A percentile compares a stretch with the other conserved stretches of the same genome.
phyloP scores from a whole-genome alignment of 139 green algal species.

The Closterium sp. region DNA sequence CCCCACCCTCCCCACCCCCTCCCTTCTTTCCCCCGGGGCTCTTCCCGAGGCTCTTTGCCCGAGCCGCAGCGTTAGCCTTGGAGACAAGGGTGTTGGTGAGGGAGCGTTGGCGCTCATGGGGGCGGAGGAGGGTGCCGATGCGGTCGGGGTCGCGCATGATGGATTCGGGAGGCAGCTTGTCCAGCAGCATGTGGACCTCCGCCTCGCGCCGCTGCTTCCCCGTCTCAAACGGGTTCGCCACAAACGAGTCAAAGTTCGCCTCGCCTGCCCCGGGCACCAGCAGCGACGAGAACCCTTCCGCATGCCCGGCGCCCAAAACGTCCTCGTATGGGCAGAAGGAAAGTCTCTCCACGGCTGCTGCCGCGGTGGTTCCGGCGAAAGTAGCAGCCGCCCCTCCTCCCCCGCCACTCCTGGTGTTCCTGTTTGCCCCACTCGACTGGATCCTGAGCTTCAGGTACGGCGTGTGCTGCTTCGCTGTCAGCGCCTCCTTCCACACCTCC shows the following conservation, averaged over 20 bases:
- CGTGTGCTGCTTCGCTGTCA: slow-evolving; percentile 71
- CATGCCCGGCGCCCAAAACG: slow-evolving; percentile 79
- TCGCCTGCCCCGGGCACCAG: slow-evolving; percentile 93
- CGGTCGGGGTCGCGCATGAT: slow-evolving; percentile 88
- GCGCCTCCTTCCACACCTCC: slow-evolving; percentile 66
- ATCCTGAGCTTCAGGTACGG: slow-evolving; percentile 78
- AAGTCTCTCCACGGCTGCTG: slow-evolving; percentile 50
- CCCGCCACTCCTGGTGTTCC: not conserved
- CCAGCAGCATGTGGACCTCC: slow-evolving; percentile 92
- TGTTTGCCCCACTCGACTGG: slow-evolving; percentile 62
- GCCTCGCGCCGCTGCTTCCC: slow-evolving; percentile 75
- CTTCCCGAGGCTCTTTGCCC: not conserved
- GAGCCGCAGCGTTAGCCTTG: slow-evolving; percentile 18
- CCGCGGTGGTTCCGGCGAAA: not conserved
- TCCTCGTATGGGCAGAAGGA: slow-evolving; percentile 96
- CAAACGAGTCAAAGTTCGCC: slow-evolving; percentile 95
- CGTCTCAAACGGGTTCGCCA: slow-evolving; percentile 89
- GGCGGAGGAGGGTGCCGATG: slow-evolving; percentile 74
- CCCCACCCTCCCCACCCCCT: not conserved
- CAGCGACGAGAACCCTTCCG: slow-evolving; percentile 59
- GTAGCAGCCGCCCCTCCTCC: not conserved
- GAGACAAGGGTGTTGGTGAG: slow-evolving; percentile 71
- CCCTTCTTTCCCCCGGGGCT: not conserved
- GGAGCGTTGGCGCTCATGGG: slow-evolving; percentile 70
- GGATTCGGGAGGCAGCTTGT: slow-evolving; percentile 95